phyloP scores from a whole-genome alignment of 805 yeast genomes.

The Candida sakaeoensis region DNA sequence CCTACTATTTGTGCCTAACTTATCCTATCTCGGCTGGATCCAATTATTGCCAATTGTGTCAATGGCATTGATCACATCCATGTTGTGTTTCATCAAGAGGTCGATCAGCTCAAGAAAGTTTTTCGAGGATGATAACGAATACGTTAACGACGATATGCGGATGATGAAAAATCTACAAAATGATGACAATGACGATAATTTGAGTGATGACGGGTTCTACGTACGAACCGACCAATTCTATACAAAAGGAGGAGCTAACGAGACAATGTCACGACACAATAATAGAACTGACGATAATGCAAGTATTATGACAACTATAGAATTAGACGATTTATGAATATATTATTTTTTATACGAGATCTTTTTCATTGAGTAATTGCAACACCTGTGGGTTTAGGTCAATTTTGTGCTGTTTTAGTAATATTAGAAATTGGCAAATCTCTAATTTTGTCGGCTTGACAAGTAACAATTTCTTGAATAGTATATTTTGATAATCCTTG shows the following conservation, averaged over 20 bases:
- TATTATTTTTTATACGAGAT: background rate
- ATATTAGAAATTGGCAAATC: slow-evolving; percentile 1
- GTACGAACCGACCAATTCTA: slow-evolving; percentile 42
- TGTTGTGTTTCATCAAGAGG: slow-evolving; percentile 71
- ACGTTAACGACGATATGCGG: slow-evolving; percentile 34
- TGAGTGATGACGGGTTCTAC: slow-evolving; percentile 42
- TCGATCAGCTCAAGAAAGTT: slow-evolving; percentile 51
- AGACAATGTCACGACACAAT: background rate
- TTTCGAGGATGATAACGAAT: slow-evolving; percentile 26
- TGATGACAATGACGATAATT: slow-evolving; percentile 25
- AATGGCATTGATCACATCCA: slow-evolving; percentile 58
- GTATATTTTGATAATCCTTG: slow-evolving; percentile 13
- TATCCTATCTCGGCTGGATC: slow-evolving; percentile 85
- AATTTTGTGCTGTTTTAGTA: background rate
- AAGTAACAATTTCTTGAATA: slow-evolving; percentile 13
- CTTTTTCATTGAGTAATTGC: background rate
- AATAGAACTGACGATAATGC: background rate
- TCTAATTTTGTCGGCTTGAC: slow-evolving; percentile 5
- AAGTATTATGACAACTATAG: slow-evolving; percentile 3
- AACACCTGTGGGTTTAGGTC: background rate
- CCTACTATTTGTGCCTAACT: slow-evolving; percentile 67
- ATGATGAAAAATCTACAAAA: slow-evolving; percentile 14
- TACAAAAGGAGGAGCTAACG: slow-evolving; percentile 10
- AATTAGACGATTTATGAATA: slow-evolving; percentile 4
- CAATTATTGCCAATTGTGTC: slow-evolving; percentile 65